Conservation (phyloP, 768 basidiomycete genomes). For the Termitomyces sp. region DNA sequence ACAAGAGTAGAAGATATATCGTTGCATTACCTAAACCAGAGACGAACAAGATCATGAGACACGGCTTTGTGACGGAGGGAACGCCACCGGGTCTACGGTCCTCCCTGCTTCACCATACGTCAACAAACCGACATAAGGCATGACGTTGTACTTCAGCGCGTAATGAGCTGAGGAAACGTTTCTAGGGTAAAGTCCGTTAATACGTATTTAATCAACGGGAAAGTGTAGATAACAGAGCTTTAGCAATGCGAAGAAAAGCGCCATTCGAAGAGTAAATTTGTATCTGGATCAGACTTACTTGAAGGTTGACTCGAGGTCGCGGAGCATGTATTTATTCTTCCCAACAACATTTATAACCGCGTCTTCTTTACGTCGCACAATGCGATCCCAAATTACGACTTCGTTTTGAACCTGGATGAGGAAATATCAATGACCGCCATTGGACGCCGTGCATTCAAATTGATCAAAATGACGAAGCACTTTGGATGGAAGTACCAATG, state of each 20-base stretch:
- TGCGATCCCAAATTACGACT: slow-evolving; percentile 91
- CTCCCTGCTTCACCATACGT: slow-evolving; percentile 71
- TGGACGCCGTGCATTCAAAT: neutral
- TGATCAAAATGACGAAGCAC: neutral
- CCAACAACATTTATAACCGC: slow-evolving; percentile 62
- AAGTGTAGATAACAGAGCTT: neutral
- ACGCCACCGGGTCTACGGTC: slow-evolving; percentile 36
- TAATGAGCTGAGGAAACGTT: slow-evolving; percentile 66
- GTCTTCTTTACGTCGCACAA: slow-evolving; percentile 77
- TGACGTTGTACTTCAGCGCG: slow-evolving; percentile 81
- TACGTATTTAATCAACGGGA: neutral
- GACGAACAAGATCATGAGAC: slow-evolving; percentile 27
- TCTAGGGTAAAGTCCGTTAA: slow-evolving; percentile 34
- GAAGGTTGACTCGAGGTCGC: slow-evolving; percentile 72
- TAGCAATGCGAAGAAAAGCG: neutral
- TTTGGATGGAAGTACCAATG: neutral
- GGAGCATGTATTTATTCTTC: slow-evolving; percentile 84
- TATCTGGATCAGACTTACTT: slow-evolving; percentile 46
- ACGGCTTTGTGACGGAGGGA: slow-evolving; percentile 40
- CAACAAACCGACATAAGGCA: slow-evolving; percentile 85
- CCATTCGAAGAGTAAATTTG: neutral
- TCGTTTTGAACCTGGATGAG: slow-evolving; percentile 60
- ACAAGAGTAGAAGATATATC: slow-evolving; percentile 1
- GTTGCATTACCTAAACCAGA: slow-evolving; percentile 1
- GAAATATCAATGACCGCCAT: slow-evolving; percentile 1